These are phyloP conservation scores for Ogataea trehaloabstinens DNA, from an alignment of 805 yeast species.

Conservation along the genomic window DNA sequence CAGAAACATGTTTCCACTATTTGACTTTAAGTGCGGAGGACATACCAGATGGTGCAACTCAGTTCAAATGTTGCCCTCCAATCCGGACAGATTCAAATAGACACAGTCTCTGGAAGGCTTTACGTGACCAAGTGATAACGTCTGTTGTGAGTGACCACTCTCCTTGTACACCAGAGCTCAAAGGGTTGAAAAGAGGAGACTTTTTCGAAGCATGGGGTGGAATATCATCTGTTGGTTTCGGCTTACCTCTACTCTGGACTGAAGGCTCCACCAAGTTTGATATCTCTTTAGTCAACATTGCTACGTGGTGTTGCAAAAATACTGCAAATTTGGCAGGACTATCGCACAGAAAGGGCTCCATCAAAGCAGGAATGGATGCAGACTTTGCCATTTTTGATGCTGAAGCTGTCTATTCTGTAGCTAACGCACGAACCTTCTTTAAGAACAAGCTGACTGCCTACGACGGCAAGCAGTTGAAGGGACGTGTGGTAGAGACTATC, in stretches of 20 bases:
- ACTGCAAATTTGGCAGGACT: conserved; percentile 88
- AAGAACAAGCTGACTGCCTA: conserved; percentile 90
- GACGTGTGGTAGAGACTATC: conserved; percentile 76
- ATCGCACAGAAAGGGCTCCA: conserved; percentile 64
- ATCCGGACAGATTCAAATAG: conserved; percentile 76
- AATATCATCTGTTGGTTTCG: conserved; percentile 88
- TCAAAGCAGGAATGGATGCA: conserved; percentile 79
- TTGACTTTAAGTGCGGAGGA: conserved; percentile 73
- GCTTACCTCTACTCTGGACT: conserved; percentile 77
- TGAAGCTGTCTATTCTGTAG: conserved; percentile 44
- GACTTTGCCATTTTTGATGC: conserved; percentile 85
- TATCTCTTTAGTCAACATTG: conserved; percentile 51
- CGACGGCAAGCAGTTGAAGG: conserved; percentile 64
- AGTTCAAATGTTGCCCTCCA: conserved; percentile 94
- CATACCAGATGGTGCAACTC: conserved; percentile 75
- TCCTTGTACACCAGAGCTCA: conserved; percentile 91
- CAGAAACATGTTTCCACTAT: conserved; percentile 95
- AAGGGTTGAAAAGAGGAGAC: conserved; percentile 79
- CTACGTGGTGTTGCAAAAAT: conserved; percentile 75
- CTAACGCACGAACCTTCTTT: conserved; percentile 59
- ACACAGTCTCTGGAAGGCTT: conserved; percentile 72
- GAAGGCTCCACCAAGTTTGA: conserved; percentile 50
- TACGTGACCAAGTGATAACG: conserved; percentile 60
- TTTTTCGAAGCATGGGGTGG: conserved; percentile 97
- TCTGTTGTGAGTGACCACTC: conserved; percentile 95